Conservation (phyloP, 352 stramenopile species). For the Phytophthora sp. region DNA sequence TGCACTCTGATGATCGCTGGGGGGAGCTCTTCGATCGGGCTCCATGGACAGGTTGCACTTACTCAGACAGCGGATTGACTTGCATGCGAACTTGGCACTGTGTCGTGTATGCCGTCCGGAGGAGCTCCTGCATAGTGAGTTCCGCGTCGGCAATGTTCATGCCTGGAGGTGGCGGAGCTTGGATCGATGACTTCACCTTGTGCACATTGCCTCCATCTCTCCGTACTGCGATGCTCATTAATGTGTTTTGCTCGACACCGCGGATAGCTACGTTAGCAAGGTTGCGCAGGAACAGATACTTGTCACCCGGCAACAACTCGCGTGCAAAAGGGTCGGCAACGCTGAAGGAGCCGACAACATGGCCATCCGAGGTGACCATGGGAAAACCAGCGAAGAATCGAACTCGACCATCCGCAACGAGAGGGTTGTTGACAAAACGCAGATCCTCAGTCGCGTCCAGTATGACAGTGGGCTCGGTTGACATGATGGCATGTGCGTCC, state of each 20-base stretch:
- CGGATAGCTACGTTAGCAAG: conserved; percentile 77
- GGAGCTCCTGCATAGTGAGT: conserved; percentile 84
- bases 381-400: conserved; percentile 87
- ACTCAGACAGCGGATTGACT: conserved; percentile 61
- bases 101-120: conserved; percentile 84
- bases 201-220: conserved; percentile 27
- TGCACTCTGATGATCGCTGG: too few species aligned
- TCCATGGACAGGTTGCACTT: not conserved
- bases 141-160: conserved; percentile 75
- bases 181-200: conserved; percentile 41
- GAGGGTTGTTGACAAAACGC: conserved; percentile 80
- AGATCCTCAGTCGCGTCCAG: conserved; percentile 82
- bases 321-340: conserved; percentile 81
- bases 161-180: conserved; percentile 46
- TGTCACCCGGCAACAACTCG: conserved; percentile 75
- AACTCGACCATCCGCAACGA: conserved; percentile 75
- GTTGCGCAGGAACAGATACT: conserved; percentile 87
- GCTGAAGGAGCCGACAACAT: conserved; percentile 74
- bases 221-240: conserved; percentile 39
- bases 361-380: conserved; percentile 70
- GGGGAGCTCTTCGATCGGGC: conserved; percentile 30
- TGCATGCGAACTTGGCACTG: conserved; percentile 86
- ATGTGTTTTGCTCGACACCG: conserved; percentile 83
- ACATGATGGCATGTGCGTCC: conserved; percentile 86
- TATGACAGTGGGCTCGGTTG: conserved; percentile 73